phyloP scores from a whole-genome alignment of 2,329 filamentous ascomycete species.

The Mycosphaerella arachidis region DNA sequence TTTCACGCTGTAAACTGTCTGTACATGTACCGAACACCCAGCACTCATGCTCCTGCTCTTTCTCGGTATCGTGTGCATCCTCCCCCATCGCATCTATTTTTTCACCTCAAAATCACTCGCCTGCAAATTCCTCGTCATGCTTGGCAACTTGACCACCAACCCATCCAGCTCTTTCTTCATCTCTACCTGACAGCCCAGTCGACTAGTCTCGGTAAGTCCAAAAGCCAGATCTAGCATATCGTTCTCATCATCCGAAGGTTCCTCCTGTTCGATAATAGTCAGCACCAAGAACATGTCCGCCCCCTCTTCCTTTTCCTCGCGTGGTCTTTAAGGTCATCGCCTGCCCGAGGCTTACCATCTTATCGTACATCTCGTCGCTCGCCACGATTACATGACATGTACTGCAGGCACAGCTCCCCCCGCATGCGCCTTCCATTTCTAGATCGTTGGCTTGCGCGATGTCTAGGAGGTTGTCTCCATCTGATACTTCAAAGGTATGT shows the following conservation, averaged over 20 bases:
- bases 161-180: slow-evolving; percentile 92
- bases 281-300: too few species aligned
- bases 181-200: slow-evolving; percentile 82
- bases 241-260: slow-evolving; percentile 55
- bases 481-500: slow-evolving; percentile 71
- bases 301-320: background rate
- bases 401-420: slow-evolving; percentile 87
- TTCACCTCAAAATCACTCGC: slow-evolving; percentile 73
- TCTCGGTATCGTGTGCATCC: slow-evolving; percentile 3
- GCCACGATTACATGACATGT: slow-evolving; percentile 87
- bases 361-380: slow-evolving; percentile 56
- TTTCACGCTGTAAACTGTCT: slow-evolving; percentile 8
- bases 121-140: slow-evolving; percentile 94
- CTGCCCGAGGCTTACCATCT: slow-evolving; percentile 27
- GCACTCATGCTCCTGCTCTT: background rate
- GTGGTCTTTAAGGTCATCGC: background rate
- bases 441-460: slow-evolving; percentile 92
- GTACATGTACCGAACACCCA: background rate
- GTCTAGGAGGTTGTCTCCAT: slow-evolving; percentile 89
- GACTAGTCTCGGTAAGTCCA: slow-evolving; percentile 77
- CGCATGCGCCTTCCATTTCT: slow-evolving; percentile 97
- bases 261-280: slow-evolving; percentile 24
- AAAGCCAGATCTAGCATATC: slow-evolving; percentile 91
- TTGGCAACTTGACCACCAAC: slow-evolving; percentile 75
- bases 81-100: slow-evolving; percentile 10